These are phyloP conservation scores for Trichophyton equinum DNA, from an alignment of 2,329 filamentous ascomycete species.

Conservation along the genomic window DNA sequence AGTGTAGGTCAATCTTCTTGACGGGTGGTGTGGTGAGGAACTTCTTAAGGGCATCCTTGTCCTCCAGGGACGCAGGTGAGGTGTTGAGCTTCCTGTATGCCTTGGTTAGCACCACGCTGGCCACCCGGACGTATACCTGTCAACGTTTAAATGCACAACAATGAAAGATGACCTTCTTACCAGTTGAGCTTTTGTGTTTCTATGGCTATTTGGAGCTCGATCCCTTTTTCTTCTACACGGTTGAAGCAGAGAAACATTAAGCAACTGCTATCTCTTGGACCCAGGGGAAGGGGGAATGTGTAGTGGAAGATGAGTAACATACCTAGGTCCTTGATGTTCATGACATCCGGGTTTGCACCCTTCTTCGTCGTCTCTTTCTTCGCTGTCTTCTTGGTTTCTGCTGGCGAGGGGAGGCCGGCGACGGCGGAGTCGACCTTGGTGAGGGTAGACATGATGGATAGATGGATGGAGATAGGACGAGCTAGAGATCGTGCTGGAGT, in stretches of 20 bases:
- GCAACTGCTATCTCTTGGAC: not conserved
- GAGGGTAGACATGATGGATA: constrained; percentile 49
- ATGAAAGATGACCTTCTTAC: constrained; percentile 41
- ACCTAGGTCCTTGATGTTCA: constrained; percentile 80
- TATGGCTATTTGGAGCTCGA: constrained; percentile 58
- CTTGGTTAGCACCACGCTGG: not conserved
- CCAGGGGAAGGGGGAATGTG: not conserved
- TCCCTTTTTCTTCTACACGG: constrained; percentile 55
- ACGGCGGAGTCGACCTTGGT: constrained; percentile 87
- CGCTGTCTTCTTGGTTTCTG: constrained; percentile 36
- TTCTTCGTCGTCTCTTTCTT: constrained; percentile 42
- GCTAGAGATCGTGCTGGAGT: not conserved
- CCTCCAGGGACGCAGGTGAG: constrained; percentile 63
- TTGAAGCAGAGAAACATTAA: not conserved
- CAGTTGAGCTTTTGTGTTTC: constrained; percentile 84
- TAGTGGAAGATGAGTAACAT: constrained; percentile 24
- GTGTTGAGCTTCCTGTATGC: constrained; percentile 78
- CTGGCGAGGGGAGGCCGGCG: constrained; percentile 59
- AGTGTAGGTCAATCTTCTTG: constrained; percentile 89
- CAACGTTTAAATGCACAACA: no score
- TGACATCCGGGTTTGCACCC: constrained; percentile 56
- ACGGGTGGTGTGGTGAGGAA: constrained; percentile 66
- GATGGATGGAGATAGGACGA: not conserved
- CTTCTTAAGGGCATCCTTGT: constrained; percentile 72
- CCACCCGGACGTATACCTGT: no score